Evolutionary conservation across 2,329 filamentous ascomycete genomes (phyloP).

Genomic region (Pezicula rhizophila): DNA sequence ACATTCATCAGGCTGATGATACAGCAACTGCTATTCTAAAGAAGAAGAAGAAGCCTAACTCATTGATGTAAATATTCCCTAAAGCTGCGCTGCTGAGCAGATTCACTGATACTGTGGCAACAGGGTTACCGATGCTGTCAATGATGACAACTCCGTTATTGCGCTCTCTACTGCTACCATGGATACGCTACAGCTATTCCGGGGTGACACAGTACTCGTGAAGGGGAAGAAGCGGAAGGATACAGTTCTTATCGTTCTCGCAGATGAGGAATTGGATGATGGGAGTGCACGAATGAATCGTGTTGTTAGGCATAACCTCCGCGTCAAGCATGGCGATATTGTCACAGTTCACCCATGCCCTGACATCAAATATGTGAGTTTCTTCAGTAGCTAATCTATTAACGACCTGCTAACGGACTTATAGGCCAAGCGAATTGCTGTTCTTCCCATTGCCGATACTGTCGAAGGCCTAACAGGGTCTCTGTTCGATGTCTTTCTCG

Average conservation of each 20-base stretch:
- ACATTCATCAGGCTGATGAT: constrained; percentile 67
- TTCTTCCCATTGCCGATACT: constrained; percentile 96
- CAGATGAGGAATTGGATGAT: constrained; percentile 96
- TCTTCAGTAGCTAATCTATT: neutral
- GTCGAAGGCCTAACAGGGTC: constrained; percentile 96
- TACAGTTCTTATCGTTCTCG: constrained; percentile 93
- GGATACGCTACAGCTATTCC: constrained; percentile 97
- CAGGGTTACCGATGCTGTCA: constrained; percentile 95
- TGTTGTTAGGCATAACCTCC: constrained; percentile 95
- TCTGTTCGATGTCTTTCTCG: constrained; percentile 97
- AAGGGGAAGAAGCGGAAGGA: constrained; percentile 99
- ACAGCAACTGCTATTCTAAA: constrained; percentile 94
- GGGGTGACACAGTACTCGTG: constrained; percentile 94
- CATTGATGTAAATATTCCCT: constrained; percentile 69
- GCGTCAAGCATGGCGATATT: constrained; percentile 97
- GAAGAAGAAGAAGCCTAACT: constrained; percentile 99
- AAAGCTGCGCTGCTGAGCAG: constrained; percentile 7
- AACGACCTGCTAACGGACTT: constrained; percentile 17
- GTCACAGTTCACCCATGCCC: constrained; percentile 96
- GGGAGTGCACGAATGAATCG: constrained; percentile 96
- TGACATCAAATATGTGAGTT: constrained; percentile 98
- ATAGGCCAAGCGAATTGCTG: constrained; percentile 96
- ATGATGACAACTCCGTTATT: constrained; percentile 99
- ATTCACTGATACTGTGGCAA: constrained; percentile 25
- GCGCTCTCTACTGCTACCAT: constrained; percentile 97